These are phyloP conservation scores for Coemansia aciculifera DNA, from an alignment of 192 early-diverging fungal species.

Conservation along the genomic window DNA sequence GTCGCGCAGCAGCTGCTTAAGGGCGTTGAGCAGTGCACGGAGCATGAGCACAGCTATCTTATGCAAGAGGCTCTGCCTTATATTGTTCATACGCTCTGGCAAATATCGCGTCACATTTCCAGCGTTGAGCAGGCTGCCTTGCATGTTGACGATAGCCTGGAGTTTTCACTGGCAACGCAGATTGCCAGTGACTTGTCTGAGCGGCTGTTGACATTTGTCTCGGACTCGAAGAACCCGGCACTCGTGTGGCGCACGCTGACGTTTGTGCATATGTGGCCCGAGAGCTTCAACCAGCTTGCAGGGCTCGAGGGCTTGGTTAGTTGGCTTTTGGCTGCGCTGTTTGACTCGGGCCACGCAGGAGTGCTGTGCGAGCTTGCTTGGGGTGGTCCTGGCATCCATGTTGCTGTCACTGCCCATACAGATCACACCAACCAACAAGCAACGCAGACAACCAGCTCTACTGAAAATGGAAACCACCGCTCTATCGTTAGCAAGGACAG, in stretches of 20 bases:
- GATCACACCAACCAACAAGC: background rate
- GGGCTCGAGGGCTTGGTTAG: conserved; percentile 12
- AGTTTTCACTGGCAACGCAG: background rate
- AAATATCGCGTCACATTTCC: background rate
- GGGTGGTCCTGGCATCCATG: background rate
- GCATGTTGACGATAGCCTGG: background rate
- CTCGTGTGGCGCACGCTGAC: conserved; percentile 39
- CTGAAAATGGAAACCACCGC: background rate
- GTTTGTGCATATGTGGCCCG: conserved; percentile 38
- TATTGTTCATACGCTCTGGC: conserved; percentile 24
- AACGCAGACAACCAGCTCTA: conserved; percentile 2
- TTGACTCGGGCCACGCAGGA: conserved; percentile 7
- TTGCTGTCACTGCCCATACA: background rate
- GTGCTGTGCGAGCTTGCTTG: conserved; percentile 28
- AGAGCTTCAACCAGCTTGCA: conserved; percentile 24
- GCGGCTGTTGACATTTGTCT: conserved; percentile 27
- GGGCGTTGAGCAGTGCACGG: conserved; percentile 17
- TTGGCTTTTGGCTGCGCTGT: conserved; percentile 22
- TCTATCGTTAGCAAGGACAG: background rate
- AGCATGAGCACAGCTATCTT: conserved; percentile 15
- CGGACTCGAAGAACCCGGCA: conserved; percentile 14
- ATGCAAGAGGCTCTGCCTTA: conserved; percentile 27
- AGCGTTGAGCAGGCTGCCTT: background rate
- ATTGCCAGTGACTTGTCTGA: conserved; percentile 32
- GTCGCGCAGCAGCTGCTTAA: conserved; percentile 22